phyloP scores from a whole-genome alignment of 495 filamentous ascomycete genomes.

The Terfezia claveryi region DNA sequence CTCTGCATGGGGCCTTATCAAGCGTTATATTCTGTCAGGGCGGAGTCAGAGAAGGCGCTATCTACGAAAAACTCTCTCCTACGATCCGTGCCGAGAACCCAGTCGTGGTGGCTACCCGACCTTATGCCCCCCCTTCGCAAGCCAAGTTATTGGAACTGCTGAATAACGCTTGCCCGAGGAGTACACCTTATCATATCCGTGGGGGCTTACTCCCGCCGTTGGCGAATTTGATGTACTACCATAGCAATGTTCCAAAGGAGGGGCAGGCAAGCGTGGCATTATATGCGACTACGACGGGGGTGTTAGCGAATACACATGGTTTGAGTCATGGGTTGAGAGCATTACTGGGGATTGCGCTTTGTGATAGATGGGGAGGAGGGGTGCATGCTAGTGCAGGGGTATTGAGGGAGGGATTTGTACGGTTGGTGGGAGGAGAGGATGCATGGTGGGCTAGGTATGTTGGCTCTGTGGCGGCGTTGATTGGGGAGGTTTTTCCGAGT shows the following conservation, averaged over 20 bases:
- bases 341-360: slow-evolving; percentile 48
- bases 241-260: slow-evolving; percentile 27
- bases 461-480: slow-evolving; percentile 30
- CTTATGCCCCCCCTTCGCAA: slow-evolving; percentile 27
- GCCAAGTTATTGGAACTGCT: slow-evolving; percentile 25
- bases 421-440: slow-evolving; percentile 25
- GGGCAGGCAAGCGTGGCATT: slow-evolving; percentile 42
- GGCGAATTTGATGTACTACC: slow-evolving; percentile 33
- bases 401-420: slow-evolving; percentile 27
- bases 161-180: slow-evolving; percentile 24
- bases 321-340: slow-evolving; percentile 50
- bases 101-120: slow-evolving; percentile 34
- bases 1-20: slow-evolving; percentile 28
- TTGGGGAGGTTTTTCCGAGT: slow-evolving; percentile 26
- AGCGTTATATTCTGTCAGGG: slow-evolving; percentile 62
- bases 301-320: slow-evolving; percentile 44
- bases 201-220: slow-evolving; percentile 28
- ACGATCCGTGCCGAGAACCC: slow-evolving; percentile 41
- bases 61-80: slow-evolving; percentile 42
- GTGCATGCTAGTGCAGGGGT: slow-evolving; percentile 28
- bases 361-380: slow-evolving; percentile 51
- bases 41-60: slow-evolving; percentile 63
- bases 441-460: slow-evolving; percentile 44
- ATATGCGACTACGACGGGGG: slow-evolving; percentile 45
- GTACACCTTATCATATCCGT: slow-evolving; percentile 22